Evolutionary conservation across 176 grass and related monocot species (phyloP).

Genomic region (Carex scoparia): DNA sequence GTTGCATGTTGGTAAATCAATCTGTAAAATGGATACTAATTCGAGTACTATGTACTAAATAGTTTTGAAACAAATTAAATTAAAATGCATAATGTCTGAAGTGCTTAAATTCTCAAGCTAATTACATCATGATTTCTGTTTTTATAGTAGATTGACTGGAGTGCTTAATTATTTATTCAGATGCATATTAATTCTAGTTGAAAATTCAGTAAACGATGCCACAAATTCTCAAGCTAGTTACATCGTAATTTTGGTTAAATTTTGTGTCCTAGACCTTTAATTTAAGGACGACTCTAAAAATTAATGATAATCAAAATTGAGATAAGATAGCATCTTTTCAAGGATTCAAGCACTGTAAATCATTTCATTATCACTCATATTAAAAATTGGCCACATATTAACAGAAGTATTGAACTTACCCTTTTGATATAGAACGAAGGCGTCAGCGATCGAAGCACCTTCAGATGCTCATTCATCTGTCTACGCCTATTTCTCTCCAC

Average conservation of each 20-base stretch:
- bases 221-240: not conserved
- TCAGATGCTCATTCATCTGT: conserved; percentile 97
- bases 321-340: not conserved
- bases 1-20: no score
- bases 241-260: not conserved
- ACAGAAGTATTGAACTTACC: conserved; percentile 11
- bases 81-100: not conserved
- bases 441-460: conserved; percentile 80
- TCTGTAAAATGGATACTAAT: no score
- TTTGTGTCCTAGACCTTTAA: not conserved
- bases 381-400: not conserved
- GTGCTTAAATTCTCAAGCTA: no score
- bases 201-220: not conserved
- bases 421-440: conserved; percentile 89
- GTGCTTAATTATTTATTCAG: not conserved
- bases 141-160: not conserved
- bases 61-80: not conserved
- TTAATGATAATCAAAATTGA: not conserved
- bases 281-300: not conserved
- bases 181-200: not conserved
- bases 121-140: not conserved
- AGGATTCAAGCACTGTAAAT: not conserved
- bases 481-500: conserved; percentile 88
- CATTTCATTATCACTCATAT: not conserved
- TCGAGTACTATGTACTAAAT: not conserved